Base-by-base conservation (phyloP, 768 basidiomycete species). In the Melanogaster broomeanus region DNA sequence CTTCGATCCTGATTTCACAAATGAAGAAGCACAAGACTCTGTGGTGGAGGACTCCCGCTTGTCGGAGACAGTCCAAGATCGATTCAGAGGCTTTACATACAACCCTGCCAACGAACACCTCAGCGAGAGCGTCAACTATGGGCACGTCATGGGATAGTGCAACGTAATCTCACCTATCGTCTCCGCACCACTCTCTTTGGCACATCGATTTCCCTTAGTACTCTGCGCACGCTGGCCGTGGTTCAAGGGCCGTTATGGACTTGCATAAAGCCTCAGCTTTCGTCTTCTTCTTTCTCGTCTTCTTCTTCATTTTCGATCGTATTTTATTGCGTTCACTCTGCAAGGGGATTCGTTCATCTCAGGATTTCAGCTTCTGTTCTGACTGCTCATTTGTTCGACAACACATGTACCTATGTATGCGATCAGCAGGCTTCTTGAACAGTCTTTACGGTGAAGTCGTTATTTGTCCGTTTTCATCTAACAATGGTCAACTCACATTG, bases 1-100 rank as follows among this genome's bases (percentile, higher is more conserved):
- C 77, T 98, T 99, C 73, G 97, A 98, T 70, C 82, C 93, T 22
- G 96, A 98, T 70, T 99, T 99, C 67, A 98, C 95, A 25, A 90
- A 87, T 54, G 96, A 99, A 68, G 87, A 91, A 50, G 89, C 95
- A 2, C 85, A 92, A 61, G 96, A 99, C 71, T 95, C 93, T 2
- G 94, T 98, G 48, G 96, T 99, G 34, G 91, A 90, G 57, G 93
- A 94, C 63, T 94, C 92, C 4, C 86, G 83, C 24, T 74, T 99
- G 33, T 94, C 91, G 15, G 90, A 97, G 76, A 98, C 95, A 0
- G 93, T 99, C 2, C 96, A 99, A 68, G 93, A 94, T 62, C 93
- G 95, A 68, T 98, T 98, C 80, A 77, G 80, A 61, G 90, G 90
- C 24, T 93, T 93, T 73, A 93, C 90, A 5, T 93, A 92, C 68